Evolutionary conservation across 148 eudicot genomes (phyloP), one percentile per base, ranked within the genome.

Genomic region (Chenopodium berlandieri): DNA sequence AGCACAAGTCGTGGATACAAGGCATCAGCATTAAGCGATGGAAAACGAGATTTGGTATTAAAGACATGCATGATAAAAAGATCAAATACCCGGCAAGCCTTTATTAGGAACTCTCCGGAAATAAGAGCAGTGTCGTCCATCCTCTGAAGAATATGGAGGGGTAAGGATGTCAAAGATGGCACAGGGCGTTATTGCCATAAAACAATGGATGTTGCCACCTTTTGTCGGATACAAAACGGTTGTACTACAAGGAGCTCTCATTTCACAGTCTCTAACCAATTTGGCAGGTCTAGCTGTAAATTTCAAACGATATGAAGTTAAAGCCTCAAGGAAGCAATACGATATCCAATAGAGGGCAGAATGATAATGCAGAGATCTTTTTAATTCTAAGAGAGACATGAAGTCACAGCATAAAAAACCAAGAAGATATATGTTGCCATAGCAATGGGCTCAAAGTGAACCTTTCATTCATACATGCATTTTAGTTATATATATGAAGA

Each of bases 81-180:
- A 65, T 27, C 9, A 46, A 81, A 66, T 79, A 89, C 89, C 91
- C 9, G 89, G 89, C 73, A 89, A 82, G 8, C 83, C 85, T 74
- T 73, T 79, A 68, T 73, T 73, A 80, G 79, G 65, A 79, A 90
- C 74, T 72, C 75, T 85, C 50, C 89, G 86, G 81, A 84, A 88
- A 76, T 88, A 88, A 75, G 98, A 88, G 84, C 99, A 96, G 80
- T 96, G 95, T 23, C 98, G 91, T 62, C 99, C 99, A 82, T 94
- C 93, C 63, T 94, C 95, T 40, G 98, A 83, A 68, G 90, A 87
- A 81, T 96, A 96, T 30, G 98, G 99, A 0, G 99, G 99, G 52
- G 99, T 89, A 81, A 96, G 90, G 83, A 96, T 94, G 88, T 96
- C 99, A 75, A 96, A 96, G 82, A 96, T 83, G 40, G 99, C 99